These are phyloP conservation scores for Chrysanthemum makinoi DNA, from an alignment of 129 eudicot genomes.

Conservation along the genomic window DNA sequence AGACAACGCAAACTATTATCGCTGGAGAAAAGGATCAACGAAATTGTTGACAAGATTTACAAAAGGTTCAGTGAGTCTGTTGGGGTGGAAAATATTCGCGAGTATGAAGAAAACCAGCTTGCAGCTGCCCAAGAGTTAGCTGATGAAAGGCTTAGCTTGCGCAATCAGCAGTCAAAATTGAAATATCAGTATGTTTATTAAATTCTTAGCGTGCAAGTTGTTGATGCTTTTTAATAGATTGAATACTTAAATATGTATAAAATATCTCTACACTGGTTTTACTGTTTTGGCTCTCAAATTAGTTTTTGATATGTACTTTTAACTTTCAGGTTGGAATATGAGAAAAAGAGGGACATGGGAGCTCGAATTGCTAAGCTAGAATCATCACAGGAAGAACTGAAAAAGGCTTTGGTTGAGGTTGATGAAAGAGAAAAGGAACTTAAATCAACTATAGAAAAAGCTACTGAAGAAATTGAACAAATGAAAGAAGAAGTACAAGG, in stretches of 20 bases:
- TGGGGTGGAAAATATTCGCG: conserved; percentile 92
- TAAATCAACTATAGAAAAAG: conserved; percentile 60
- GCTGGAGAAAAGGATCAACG: conserved; percentile 76
- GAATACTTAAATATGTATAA: neutral
- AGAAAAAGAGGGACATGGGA: conserved; percentile 86
- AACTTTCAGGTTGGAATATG: conserved; percentile 80
- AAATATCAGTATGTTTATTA: conserved; percentile 77
- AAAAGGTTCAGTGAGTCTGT: conserved; percentile 88
- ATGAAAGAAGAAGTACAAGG: conserved; percentile 72
- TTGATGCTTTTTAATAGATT: neutral
- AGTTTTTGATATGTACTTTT: conserved; percentile 2
- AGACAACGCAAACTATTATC: conserved; percentile 51
- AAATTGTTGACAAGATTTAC: conserved; percentile 75
- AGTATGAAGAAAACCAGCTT: conserved; percentile 91
- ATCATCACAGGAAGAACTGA: conserved; percentile 54
- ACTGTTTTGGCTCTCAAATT: conserved; percentile 16
- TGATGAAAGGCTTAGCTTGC: conserved; percentile 74
- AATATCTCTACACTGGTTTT: neutral
- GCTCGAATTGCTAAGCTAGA: conserved; percentile 81
- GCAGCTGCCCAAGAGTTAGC: conserved; percentile 74
- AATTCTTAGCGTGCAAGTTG: conserved; percentile 2
- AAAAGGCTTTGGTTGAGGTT: conserved; percentile 46
- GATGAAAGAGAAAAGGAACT: conserved; percentile 61
- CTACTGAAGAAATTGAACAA: conserved; percentile 61
- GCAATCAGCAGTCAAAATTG: conserved; percentile 88